These are phyloP conservation scores for Patellifolia procumbens DNA, from an alignment of 179 eudicot species.

Conservation along the genomic window DNA sequence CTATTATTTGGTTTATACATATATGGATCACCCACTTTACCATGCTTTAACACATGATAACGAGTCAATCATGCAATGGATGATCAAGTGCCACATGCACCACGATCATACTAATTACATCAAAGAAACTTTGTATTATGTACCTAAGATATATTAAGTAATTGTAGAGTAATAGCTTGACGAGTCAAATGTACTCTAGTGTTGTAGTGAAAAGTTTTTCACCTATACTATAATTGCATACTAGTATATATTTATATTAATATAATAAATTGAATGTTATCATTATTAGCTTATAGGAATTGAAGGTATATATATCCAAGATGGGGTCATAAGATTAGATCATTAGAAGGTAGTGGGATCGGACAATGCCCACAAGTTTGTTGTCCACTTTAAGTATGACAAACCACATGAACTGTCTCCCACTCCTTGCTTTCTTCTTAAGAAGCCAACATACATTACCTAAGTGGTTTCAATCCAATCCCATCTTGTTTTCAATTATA, in stretches of 20 bases:
- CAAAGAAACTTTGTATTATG: too few relatives aligned
- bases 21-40: too few relatives aligned
- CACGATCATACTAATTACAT: too few relatives aligned
- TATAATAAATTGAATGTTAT: background rate
- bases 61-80: too few relatives aligned
- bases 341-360: constrained; percentile 24
- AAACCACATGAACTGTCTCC: constrained; percentile 38
- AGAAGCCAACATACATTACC: constrained; percentile 11
- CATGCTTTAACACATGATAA: too few relatives aligned
- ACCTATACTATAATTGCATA: background rate
- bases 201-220: background rate
- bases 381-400: constrained; percentile 33
- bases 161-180: too few relatives aligned
- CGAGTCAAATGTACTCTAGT: background rate
- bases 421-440: constrained; percentile 27
- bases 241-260: too few relatives aligned
- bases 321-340: constrained; percentile 12
- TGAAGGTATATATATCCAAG: constrained; percentile 7
- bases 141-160: too few relatives aligned
- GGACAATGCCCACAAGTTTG: constrained; percentile 18
- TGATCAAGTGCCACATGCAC: too few relatives aligned
- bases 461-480: constrained; percentile 20
- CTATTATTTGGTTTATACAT: too few relatives aligned
- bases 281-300: constrained; percentile 12
- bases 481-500: constrained; percentile 15